Evolutionary conservation across 331 rosid genomes (phyloP), one percentile per base, ranked within the genome.

Genomic region (Quercus phellos): DNA sequence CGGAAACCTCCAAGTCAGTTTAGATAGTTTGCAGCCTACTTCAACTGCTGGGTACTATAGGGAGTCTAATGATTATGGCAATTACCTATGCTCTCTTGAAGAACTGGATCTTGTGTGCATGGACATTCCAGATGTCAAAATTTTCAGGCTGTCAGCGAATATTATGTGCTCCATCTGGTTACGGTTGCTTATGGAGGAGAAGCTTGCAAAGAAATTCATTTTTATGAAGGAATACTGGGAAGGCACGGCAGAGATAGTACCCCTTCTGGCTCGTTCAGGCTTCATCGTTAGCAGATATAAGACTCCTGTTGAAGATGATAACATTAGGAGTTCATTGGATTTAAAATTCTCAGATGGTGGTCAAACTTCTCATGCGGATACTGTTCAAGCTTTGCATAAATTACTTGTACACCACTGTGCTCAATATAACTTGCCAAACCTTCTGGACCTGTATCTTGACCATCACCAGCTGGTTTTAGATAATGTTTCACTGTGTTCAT

Each of bases 211-310:
- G 78, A 87, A 79, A 74, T 85, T 92, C 77, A 85, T 94, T 78
- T 94, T 94, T 84, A 55, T 90, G 76, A 94, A 90, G 89, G 97
- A 94, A 78, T 88, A 84, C 79, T 94, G 97, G 98, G 95, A 90
- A 81, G 94, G 97, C 72, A 90, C 97, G 29, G 76, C 78, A 70
- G 97, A 90, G 79, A 81, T 92, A 55, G 84, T 92, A 55, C 74
- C 83, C 68, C 90, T 92, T 84, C 81, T 94, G 81, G 93, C 97
- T 54, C 91, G 93, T 66, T 84, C 97, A 64, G 99, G 97, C 86
- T 87, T 86, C 77, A 80, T 94, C 63, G 82, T 87, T 32, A 81
- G 83, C 82, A 69, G 73, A 70, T 74, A 74, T 84, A 66, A 76
- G 38, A 26, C 70, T 42, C 64, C 77, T 60, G 34, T 75, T 75